These are phyloP conservation scores for Tricholoma sp. DNA, from an alignment of 768 basidiomycete genomes.

Conservation along the genomic window DNA sequence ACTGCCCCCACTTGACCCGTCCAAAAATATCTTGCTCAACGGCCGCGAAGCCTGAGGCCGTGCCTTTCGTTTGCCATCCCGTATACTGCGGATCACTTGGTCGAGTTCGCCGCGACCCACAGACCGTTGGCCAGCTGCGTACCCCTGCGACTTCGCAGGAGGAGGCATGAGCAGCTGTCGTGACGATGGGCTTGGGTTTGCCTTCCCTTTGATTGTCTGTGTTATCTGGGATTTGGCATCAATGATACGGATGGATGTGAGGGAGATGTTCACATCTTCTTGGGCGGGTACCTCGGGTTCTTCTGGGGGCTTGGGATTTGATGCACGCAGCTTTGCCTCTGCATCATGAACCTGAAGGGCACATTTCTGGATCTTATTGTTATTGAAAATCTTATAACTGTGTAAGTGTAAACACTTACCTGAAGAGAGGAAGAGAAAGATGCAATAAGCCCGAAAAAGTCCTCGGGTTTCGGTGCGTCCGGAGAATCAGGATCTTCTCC, in stretches of 20 bases:
- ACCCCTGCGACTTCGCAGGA: constrained; percentile 33
- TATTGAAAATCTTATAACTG: background rate
- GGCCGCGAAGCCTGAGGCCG: constrained; percentile 41
- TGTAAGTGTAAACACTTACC: constrained; percentile 30
- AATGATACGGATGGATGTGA: background rate
- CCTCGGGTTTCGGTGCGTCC: constrained; percentile 70
- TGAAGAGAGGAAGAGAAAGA: constrained; percentile 71
- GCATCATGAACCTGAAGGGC: constrained; percentile 60
- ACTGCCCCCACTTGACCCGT: constrained; percentile 39
- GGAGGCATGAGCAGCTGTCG: constrained; percentile 25
- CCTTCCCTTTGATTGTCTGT: constrained; percentile 40
- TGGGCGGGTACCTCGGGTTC: constrained; percentile 14
- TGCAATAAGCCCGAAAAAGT: constrained; percentile 73
- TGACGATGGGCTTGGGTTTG: constrained; percentile 15
- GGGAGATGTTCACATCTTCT: constrained; percentile 17
- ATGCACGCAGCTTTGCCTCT: constrained; percentile 29
- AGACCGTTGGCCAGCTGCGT: constrained; percentile 42
- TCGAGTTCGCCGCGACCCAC: constrained; percentile 78
- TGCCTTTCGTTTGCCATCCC: constrained; percentile 53
- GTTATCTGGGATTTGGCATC: constrained; percentile 7
- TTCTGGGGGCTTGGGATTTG: constrained; percentile 19
- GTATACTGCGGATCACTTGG: constrained; percentile 77
- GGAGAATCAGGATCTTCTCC: constrained; percentile 67
- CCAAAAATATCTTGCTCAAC: constrained; percentile 77
- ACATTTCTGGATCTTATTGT: constrained; percentile 50